These are phyloP conservation scores for Colletotrichum horii DNA, from an alignment of 2,329 filamentous ascomycete species.

Conservation along the genomic window DNA sequence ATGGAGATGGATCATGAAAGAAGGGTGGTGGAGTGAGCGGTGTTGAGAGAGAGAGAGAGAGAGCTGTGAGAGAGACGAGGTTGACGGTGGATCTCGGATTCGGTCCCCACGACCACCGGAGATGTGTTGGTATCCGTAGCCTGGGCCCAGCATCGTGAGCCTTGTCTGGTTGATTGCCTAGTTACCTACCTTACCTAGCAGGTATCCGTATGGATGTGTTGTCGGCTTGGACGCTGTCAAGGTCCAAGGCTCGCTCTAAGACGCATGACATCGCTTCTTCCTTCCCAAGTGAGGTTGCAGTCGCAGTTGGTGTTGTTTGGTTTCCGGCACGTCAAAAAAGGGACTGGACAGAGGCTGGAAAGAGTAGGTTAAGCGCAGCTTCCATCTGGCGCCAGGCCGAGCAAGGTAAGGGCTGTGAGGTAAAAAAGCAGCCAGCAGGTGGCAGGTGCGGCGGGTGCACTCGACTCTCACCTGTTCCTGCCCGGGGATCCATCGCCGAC, in stretches of 20 bases:
- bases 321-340: background rate
- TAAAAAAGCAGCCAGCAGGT: background rate
- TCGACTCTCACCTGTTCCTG: slow-evolving; percentile 15
- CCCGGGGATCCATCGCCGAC: background rate
- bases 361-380: background rate
- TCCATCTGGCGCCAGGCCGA: background rate
- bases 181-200: background rate
- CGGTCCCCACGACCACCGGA: background rate
- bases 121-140: background rate
- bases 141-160: background rate
- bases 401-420: background rate
- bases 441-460: background rate
- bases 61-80: background rate
- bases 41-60: background rate
- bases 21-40: background rate
- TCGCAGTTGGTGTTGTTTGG: background rate
- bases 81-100: background rate
- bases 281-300: background rate
- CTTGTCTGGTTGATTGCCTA: background rate
- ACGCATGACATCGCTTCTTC: background rate
- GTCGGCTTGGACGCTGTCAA: background rate
- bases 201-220: background rate
- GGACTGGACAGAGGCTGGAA: slow-evolving; percentile 5
- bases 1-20: background rate
- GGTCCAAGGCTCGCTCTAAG: background rate